phyloP scores from a whole-genome alignment of 345 rosid species.

The Corchorus capsularis region DNA sequence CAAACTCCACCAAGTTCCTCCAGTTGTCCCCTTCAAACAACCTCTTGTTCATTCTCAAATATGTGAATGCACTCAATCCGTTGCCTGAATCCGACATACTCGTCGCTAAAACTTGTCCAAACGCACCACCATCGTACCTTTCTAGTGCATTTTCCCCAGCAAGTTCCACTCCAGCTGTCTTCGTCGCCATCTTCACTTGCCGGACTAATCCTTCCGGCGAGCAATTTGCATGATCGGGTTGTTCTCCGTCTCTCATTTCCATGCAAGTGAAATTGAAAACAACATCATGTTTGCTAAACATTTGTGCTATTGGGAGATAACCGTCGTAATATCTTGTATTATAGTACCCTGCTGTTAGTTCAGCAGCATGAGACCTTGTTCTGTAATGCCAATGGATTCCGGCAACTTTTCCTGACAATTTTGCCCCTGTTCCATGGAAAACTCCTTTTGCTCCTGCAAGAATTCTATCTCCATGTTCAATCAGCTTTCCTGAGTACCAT shows the following conservation, averaged over 20 bases:
- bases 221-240: conserved; percentile 70
- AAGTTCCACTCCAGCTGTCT: conserved; percentile 55
- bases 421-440: conserved; percentile 68
- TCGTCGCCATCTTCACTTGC: conserved; percentile 83
- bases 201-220: conserved; percentile 87
- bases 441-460: conserved; percentile 69
- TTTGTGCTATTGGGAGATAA: conserved; percentile 72
- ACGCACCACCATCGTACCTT: conserved; percentile 76
- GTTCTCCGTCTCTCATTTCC: conserved; percentile 89
- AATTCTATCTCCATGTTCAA: conserved; percentile 78
- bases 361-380: conserved; percentile 96
- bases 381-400: conserved; percentile 98
- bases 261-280: conserved; percentile 93
- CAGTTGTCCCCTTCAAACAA: conserved; percentile 85
- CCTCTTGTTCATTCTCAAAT: conserved; percentile 80
- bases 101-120: conserved; percentile 70
- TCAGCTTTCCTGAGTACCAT: conserved; percentile 81
- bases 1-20: conserved; percentile 79
- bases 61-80: conserved; percentile 84
- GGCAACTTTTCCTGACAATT: conserved; percentile 81
- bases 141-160: conserved; percentile 96
- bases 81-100: conserved; percentile 75
- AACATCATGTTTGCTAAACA: conserved; percentile 66
- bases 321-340: conserved; percentile 81
- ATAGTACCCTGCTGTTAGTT: conserved; percentile 87